Conservation (phyloP, 345 rosid genomes). For the Gossypium mustelinum region DNA sequence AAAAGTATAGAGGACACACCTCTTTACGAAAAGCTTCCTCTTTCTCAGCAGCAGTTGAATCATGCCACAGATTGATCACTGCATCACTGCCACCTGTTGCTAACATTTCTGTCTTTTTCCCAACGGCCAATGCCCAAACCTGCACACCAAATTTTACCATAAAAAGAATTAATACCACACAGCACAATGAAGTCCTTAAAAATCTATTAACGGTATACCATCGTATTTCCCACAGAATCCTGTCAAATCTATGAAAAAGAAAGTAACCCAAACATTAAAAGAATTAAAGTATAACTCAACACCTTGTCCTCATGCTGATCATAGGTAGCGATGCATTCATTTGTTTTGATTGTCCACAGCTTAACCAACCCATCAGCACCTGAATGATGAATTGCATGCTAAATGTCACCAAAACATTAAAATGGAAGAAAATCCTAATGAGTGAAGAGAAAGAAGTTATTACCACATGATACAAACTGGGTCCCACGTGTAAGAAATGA, state of each 20-base stretch:
- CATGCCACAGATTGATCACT: conserved; percentile 78
- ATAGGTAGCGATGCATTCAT: conserved; percentile 87
- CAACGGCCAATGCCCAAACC: conserved; percentile 96
- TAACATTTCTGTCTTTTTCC: conserved; percentile 83
- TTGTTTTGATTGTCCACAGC: conserved; percentile 79
- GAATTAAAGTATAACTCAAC: conserved; percentile 9
- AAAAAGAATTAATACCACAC: not conserved
- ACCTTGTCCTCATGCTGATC: conserved; percentile 98
- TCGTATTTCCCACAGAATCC: not conserved
- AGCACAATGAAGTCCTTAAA: not conserved
- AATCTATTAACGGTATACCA: not conserved
- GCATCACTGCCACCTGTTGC: conserved; percentile 95
- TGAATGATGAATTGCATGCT: conserved; percentile 21
- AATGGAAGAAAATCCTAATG: not conserved
- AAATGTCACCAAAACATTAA: conserved; percentile 5
- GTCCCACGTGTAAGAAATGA: conserved; percentile 84
- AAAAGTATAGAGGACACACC: conserved; percentile 40
- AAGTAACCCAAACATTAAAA: not conserved
- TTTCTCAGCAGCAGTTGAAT: conserved; percentile 76
- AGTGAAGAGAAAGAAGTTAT: conserved; percentile 20
- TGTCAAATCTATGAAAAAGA: not conserved
- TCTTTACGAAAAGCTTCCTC: conserved; percentile 88
- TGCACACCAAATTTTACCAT: conserved; percentile 24
- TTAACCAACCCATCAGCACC: conserved; percentile 97
- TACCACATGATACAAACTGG: conserved; percentile 92